Evolutionary conservation across 345 rosid species (phyloP).

Genomic region (Melaleuca alternifolia): DNA sequence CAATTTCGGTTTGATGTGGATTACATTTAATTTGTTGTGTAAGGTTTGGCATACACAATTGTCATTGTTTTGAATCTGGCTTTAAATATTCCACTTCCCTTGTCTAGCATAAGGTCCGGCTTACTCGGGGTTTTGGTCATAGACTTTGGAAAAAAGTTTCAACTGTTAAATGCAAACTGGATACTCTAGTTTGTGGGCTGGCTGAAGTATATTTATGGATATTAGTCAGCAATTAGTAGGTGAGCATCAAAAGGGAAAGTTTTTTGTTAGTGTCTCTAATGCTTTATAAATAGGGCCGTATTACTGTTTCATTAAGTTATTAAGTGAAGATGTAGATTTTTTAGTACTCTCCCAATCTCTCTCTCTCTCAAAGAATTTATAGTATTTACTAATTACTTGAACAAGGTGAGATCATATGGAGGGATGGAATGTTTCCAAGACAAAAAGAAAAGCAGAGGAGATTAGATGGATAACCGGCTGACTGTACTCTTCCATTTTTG

Average conservation of each 20-base stretch:
- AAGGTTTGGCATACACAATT: background rate
- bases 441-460: background rate
- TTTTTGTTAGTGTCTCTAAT: background rate
- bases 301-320: background rate
- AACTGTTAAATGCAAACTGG: background rate
- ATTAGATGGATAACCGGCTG: background rate
- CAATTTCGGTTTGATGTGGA: background rate
- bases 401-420: background rate
- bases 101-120: background rate
- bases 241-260: background rate
- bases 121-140: background rate
- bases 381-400: background rate
- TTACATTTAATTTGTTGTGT: background rate
- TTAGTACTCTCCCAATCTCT: background rate
- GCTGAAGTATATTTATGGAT: background rate
- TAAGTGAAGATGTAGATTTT: background rate
- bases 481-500: background rate
- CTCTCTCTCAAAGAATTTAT: background rate
- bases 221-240: background rate
- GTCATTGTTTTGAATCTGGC: background rate
- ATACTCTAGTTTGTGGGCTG: background rate
- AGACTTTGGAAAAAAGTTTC: background rate
- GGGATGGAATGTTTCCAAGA: background rate
- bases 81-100: background rate
- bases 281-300: background rate